Percentiles rank a stretch among this genome's conserved stretches.
phyloP scores from a whole-genome alignment of 179 eudicot species.

The Vitellaria paradoxa region DNA sequence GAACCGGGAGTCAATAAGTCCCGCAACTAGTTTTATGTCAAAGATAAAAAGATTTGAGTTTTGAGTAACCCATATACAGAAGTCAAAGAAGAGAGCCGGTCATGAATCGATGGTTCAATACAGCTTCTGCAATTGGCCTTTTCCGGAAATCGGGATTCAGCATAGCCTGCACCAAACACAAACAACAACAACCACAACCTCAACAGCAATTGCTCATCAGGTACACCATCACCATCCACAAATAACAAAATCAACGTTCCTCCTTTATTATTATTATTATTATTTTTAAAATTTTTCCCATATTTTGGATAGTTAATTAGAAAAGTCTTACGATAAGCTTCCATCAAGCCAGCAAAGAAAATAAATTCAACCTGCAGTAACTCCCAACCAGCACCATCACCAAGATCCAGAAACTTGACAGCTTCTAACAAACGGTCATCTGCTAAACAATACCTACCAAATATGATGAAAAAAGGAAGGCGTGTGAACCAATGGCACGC shows the following conservation, averaged over 20 bases:
- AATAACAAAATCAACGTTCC: too few relatives aligned
- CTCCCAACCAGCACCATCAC: slow-evolving; percentile 96
- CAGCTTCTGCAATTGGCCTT: slow-evolving; percentile 89
- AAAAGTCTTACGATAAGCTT: not conserved
- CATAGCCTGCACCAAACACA: slow-evolving; percentile 66
- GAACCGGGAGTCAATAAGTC: not conserved
- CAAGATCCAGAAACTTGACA: slow-evolving; percentile 85
- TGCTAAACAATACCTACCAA: slow-evolving; percentile 80
- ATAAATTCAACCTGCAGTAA: slow-evolving; percentile 64
- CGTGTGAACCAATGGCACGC: not conserved
- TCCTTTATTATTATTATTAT: too few relatives aligned
- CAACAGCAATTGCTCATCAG: not conserved
- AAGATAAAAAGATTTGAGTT: not conserved
- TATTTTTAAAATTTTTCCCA: not conserved
- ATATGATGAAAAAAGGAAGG: slow-evolving; percentile 7
- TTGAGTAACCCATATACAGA: too few relatives aligned
- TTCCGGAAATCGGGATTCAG: slow-evolving; percentile 78
- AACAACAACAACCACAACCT: not conserved
- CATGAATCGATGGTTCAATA: slow-evolving; percentile 75
- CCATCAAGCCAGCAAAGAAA: not conserved
- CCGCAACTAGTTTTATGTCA: not conserved
- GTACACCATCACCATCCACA: too few relatives aligned
- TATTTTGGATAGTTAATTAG: not conserved
- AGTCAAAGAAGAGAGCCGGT: slow-evolving; percentile 58
- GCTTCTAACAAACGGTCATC: slow-evolving; percentile 89